Base-by-base conservation (phyloP, 192 early-diverging fungal genomes). In the Backusella westeae region DNA sequence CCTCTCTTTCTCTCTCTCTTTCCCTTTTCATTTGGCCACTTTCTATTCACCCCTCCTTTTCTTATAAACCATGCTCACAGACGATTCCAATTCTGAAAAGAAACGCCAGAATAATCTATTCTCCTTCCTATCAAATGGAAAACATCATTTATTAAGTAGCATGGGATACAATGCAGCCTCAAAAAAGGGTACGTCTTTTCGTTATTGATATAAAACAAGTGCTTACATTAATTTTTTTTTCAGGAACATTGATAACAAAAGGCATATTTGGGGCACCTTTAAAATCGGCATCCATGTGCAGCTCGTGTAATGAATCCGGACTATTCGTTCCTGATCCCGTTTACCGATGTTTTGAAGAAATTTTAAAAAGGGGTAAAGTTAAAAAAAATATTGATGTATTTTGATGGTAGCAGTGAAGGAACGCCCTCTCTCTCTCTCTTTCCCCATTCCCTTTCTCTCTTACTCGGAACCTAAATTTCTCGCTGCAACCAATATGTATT, bases 261-360 rank as follows among this genome's bases (percentile, higher is more conserved):
- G 74, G 78, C 6, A 75, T 79, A 21, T 79, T 79, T 71, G 78
- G 78, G n/a, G 73, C 73, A 7, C 73, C 78, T n/a, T 56, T 79
- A 10, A 72, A 77, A 77, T 73, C 77, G 35, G 77, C 72, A 15
- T 67, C 77, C 34, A 44, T 74, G 39, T 78, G 73, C 49, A 73
- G 77, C 39, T 74, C 77, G 29, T 42, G 73, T 9, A 78, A 67
- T 34, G 17, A 26, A 26, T 65, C 46, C 46, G 75, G 73, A 1
- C 56, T 77, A 72, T 52, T 56, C 6, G 73, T 82, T 29, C 80
- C 80, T 66, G 68, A 74, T 19, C 72, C 72, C 34, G 80, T 82
- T 5, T 38, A 78, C 32, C 63, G 56, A 12, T 82, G 80, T 29
- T 77, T 78, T 68, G 49, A 56, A n/a, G 80, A 82, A 41, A 77